Evolutionary conservation across 2,329 filamentous ascomycete genomes (phyloP).

Genomic region (Cladosporium sp.): DNA sequence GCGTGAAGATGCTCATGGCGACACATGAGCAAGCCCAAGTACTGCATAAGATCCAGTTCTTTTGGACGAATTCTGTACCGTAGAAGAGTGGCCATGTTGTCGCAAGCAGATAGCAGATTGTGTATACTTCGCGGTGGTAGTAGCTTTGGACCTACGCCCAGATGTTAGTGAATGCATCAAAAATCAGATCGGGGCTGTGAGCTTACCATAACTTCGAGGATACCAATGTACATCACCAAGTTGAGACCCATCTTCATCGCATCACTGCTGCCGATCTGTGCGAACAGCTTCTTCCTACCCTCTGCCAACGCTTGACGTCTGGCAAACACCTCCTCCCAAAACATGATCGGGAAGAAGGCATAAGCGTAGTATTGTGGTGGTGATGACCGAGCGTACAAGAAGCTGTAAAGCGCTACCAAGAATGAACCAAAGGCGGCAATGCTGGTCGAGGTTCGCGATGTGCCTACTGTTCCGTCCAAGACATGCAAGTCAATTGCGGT

Average conservation of each 20-base stretch:
- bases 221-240: slow-evolving; percentile 61
- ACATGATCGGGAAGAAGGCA: slow-evolving; percentile 83
- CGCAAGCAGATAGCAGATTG: slow-evolving; percentile 70
- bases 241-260: slow-evolving; percentile 61
- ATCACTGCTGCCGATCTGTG: slow-evolving; percentile 58
- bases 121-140: slow-evolving; percentile 83
- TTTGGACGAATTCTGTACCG: slow-evolving; percentile 66
- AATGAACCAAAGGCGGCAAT: slow-evolving; percentile 68
- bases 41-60: slow-evolving; percentile 59
- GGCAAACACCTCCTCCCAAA: slow-evolving; percentile 94
- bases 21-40: slow-evolving; percentile 75
- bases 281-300: slow-evolving; percentile 66
- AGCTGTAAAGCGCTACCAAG: slow-evolving; percentile 71
- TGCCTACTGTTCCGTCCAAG: slow-evolving; percentile 63
- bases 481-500: slow-evolving; percentile 87
- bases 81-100: slow-evolving; percentile 74
- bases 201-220: slow-evolving; percentile 69
- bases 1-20: slow-evolving; percentile 84
- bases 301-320: slow-evolving; percentile 64
- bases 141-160: slow-evolving; percentile 74
- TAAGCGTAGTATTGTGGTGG: slow-evolving; percentile 85
- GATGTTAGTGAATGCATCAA: neutral
- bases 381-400: slow-evolving; percentile 75
- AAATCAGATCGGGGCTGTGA: neutral
- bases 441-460: slow-evolving; percentile 58